Base-by-base conservation (phyloP, 768 basidiomycete species). In the Termitomyces heimii region DNA sequence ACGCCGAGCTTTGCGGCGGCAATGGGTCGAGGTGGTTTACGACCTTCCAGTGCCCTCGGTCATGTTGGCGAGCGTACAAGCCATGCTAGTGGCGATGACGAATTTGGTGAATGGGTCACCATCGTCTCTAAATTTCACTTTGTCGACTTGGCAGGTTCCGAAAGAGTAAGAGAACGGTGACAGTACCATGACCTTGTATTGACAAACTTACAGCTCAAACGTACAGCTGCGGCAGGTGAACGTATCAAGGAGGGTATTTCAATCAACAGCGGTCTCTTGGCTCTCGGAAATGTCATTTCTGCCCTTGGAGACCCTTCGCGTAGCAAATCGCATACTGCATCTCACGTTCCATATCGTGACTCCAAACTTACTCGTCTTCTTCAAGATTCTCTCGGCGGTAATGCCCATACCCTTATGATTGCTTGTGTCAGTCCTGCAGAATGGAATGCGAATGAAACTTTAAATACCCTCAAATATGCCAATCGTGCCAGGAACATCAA, bases 201-300 rank as follows among this genome's bases (percentile, higher is more conserved):
- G 58, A 60, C 42, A 18, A 34, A 28, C 22, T 28, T 61, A 62
- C 64, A 94, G 90, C 79, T 99, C 47, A 99, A 99, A 72, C 86
- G 97, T 43, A 99, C 97, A 9, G 92, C 94, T 0, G 97, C 96
- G 5, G 88, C 86, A 9, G 97, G 97, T 5, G 96, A 98, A 61
- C 89, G 96, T 55, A 92, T 96, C 71, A 98, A 94, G 70, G 97
- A 98, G 74, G 96, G 96, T n/a, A 97, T 97, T 54, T 94, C 93
- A 29, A 98, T 98, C 76, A 99, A 99, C 76, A 90, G 92, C 60
- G 97, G 97, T 59, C 84, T 99, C 34, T 81, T 94, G 35, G 96
- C 97, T 18, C 82, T 99, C 22, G 97, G 97, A 46, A 99, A 99
- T 71, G 97, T 99, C 65, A 98, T 99, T 58, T 98, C 96, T 59